These are phyloP conservation scores for Neolentinus lepideus DNA, from an alignment of 1,284 basidiomycete species.

Conservation along the genomic window DNA sequence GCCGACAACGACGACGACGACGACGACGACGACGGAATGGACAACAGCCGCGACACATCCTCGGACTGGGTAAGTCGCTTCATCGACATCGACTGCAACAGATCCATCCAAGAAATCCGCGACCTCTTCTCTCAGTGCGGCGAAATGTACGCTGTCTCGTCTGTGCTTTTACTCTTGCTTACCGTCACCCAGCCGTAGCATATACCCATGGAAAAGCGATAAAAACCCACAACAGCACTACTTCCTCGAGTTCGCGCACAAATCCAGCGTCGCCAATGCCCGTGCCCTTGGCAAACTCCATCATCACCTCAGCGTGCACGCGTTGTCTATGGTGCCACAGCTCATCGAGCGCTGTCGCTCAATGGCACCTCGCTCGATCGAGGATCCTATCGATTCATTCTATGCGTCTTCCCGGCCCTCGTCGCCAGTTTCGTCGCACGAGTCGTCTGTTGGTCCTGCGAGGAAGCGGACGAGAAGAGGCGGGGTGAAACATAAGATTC, in stretches of 20 bases:
- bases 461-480: neutral
- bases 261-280: constrained; percentile 19
- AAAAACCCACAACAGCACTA: constrained; percentile 7
- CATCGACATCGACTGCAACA: constrained; percentile 24
- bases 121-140: constrained; percentile 24
- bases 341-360: constrained; percentile 15
- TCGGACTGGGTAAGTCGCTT: neutral
- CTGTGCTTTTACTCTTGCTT: neutral
- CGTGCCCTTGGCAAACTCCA: constrained; percentile 6
- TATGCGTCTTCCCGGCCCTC: neutral
- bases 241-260: constrained; percentile 22
- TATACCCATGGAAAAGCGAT: constrained; percentile 14
- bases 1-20: too few relatives aligned
- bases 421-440: neutral
- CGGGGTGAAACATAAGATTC: neutral
- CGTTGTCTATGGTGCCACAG: constrained; percentile 12
- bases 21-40: neutral
- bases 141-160: constrained; percentile 26
- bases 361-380: neutral
- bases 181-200: constrained; percentile 10
- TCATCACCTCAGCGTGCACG: constrained; percentile 16
- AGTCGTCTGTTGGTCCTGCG: neutral
- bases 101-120: constrained; percentile 18
- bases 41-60: neutral
- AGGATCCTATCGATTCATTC: neutral